These are phyloP conservation scores for Pythium insidiosum DNA, from an alignment of 352 stramenopile genomes.

Conservation along the genomic window DNA sequence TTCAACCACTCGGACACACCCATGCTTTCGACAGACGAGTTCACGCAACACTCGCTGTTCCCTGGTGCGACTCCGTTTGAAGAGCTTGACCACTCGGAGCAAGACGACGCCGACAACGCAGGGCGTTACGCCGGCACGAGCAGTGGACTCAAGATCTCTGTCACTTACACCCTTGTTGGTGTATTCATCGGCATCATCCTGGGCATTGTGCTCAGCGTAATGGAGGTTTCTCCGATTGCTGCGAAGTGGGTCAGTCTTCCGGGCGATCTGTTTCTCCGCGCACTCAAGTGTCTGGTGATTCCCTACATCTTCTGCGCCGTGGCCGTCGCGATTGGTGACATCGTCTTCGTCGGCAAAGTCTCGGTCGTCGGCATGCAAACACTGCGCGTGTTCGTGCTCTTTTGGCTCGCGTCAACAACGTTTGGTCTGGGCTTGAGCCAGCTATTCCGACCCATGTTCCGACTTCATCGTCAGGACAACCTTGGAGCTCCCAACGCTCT, in stretches of 20 bases:
- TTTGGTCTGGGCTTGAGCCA: conserved; percentile 51
- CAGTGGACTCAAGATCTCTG: conserved; percentile 39
- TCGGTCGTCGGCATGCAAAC: conserved; percentile 62
- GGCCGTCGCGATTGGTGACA: conserved; percentile 63
- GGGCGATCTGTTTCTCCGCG: conserved; percentile 66
- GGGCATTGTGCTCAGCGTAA: conserved; percentile 31
- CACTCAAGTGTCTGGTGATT: conserved; percentile 67
- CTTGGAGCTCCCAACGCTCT: conserved; percentile 19
- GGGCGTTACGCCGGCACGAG: conserved; percentile 36
- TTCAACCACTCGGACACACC: not conserved
- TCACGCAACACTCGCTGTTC: conserved; percentile 6
- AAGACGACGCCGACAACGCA: conserved; percentile 9
- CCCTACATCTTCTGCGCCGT: conserved; percentile 81
- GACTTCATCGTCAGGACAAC: conserved; percentile 3
- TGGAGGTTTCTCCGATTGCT: conserved; percentile 27
- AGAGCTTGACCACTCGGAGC: conserved; percentile 2
- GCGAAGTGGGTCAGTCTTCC: conserved; percentile 60
- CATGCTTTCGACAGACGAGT: conserved; percentile 3
- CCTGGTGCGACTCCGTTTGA: conserved; percentile 3
- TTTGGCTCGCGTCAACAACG: conserved; percentile 36
- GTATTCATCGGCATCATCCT: conserved; percentile 37
- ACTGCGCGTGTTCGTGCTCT: conserved; percentile 43
- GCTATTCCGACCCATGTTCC: conserved; percentile 49
- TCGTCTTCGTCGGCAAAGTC: conserved; percentile 68
- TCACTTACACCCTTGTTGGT: conserved; percentile 42